Conservation (phyloP, 1,284 basidiomycete species). For the Paramarasmius palmivorus region DNA sequence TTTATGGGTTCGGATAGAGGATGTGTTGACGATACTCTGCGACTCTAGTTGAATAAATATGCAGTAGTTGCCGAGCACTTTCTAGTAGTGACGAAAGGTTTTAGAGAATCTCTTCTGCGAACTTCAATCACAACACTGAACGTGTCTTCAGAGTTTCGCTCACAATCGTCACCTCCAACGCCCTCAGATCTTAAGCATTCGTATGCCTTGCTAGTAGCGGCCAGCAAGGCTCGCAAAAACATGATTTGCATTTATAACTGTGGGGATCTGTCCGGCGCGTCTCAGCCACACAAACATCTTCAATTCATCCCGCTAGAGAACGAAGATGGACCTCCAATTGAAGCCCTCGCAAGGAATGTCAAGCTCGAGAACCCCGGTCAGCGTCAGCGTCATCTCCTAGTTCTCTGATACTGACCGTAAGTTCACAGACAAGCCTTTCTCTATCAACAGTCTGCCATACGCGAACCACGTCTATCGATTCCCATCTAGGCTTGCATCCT, state of each 20-base stretch:
- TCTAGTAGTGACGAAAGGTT: slow-evolving; percentile 79
- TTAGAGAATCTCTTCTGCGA: slow-evolving; percentile 13
- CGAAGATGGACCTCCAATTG: slow-evolving; percentile 72
- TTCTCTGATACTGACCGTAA: slow-evolving; percentile 10
- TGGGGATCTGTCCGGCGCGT: slow-evolving; percentile 65
- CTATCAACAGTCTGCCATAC: slow-evolving; percentile 69
- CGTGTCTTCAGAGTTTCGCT: slow-evolving; percentile 56
- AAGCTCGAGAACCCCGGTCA: slow-evolving; percentile 62
- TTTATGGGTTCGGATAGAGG: slow-evolving; percentile 2
- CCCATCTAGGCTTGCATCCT: slow-evolving; percentile 47
- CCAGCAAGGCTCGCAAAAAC: slow-evolving; percentile 54
- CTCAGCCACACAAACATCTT: slow-evolving; percentile 85
- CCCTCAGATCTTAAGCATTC: slow-evolving; percentile 77
- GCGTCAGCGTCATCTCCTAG: slow-evolving; percentile 10
- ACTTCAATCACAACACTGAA: neutral
- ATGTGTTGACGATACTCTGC: no score
- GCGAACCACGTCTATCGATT: slow-evolving; percentile 78
- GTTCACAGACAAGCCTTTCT: slow-evolving; percentile 67
- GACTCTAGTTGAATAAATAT: slow-evolving; percentile 84
- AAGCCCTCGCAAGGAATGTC: slow-evolving; percentile 60
- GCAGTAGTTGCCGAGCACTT: slow-evolving; percentile 84
- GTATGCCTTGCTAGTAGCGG: slow-evolving; percentile 71
- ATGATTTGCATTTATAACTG: slow-evolving; percentile 89
- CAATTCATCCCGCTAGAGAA: slow-evolving; percentile 74
- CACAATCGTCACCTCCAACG: slow-evolving; percentile 76